Evolutionary conservation across 345 rosid species (phyloP), one percentile per base, ranked within the genome.

Genomic region (Raphanus sativus): DNA sequence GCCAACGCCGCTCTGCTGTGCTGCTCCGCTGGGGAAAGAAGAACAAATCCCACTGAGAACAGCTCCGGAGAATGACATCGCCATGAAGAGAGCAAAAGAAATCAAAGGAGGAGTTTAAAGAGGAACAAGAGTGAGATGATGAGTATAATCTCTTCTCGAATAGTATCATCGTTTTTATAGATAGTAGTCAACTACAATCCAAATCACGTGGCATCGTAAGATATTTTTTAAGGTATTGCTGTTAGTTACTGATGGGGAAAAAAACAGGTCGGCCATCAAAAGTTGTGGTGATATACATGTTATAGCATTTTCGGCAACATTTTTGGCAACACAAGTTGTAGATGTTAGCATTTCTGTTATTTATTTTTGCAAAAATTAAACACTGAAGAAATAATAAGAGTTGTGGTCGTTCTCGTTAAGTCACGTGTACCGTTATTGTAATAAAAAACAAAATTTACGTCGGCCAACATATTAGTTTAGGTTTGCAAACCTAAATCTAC

Each of bases 31-130:
- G 24, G 28, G 69, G 70, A 62, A 69, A 62, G 80, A 69, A 62
- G 69, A 34, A 69, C 24, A 8, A 38, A 69, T n/a, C 56, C 80
- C 80, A 34, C 58, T 50, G 16, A 76, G 80, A 62, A 76, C 64
- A 62, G 75, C 75, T 62, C 80, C 80, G 34, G 80, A 76, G 15
- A 76, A 50, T 34, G 79, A 67, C 79, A 75, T 75, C 16, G 79
- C 79, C 79, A 75, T 75, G 32, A 25, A 4, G 55, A 48, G 59
- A 66, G 5, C 11, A 52, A 50, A 34, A 33, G 15, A 29, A 62
- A 16, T 36, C 5, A 54, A 54, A 54, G 54, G 52, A 64, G 1
- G 55, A 48, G 56, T 55, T 65, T 25, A 6, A 9, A 50, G 30
- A 69, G 8, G 58, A 29, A 62, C 16, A 15, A 62, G 55, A 62